These are phyloP conservation scores for Camillea tinctor DNA, from an alignment of 2,329 filamentous ascomycete genomes.

Conservation along the genomic window DNA sequence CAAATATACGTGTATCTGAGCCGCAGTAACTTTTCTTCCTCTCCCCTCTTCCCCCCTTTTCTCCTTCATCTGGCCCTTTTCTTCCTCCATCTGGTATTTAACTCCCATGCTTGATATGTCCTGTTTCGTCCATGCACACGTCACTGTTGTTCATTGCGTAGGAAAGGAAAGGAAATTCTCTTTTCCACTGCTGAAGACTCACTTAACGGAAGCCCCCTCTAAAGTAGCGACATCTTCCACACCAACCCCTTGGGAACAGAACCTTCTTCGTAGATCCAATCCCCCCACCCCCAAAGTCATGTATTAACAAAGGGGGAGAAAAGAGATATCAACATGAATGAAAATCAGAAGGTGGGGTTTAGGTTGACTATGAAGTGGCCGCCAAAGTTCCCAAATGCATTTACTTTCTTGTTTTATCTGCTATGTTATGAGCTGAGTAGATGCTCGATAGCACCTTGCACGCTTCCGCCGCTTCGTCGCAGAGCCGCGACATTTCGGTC, in stretches of 20 bases:
- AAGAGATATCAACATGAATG: not conserved
- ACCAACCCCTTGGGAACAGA: not conserved
- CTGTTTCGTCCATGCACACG: too few relatives aligned
- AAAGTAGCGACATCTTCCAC: not conserved
- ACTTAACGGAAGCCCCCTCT: not conserved
- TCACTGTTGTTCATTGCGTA: not conserved
- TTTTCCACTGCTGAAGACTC: not conserved
- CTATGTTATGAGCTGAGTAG: slow-evolving; percentile 46
- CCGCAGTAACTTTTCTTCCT: too few relatives aligned
- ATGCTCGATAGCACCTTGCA: slow-evolving; percentile 86
- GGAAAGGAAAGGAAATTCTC: not conserved
- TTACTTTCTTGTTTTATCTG: not conserved
- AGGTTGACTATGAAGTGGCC: not conserved
- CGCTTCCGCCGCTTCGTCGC: slow-evolving; percentile 84
- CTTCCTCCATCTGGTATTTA: too few relatives aligned
- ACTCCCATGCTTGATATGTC: too few relatives aligned
- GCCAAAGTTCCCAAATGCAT: not conserved
- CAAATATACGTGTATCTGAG: too few relatives aligned
- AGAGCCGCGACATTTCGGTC: slow-evolving; percentile 88
- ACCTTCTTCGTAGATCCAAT: not conserved
- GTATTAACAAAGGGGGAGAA: not conserved
- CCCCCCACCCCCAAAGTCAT: not conserved
- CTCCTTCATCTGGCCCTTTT: too few relatives aligned
- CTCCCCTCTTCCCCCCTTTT: too few relatives aligned
- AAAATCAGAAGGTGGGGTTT: not conserved